A percentile compares a stretch with the other conserved stretches of the same genome.
These are phyloP conservation scores for Solanum dulcamara DNA, from an alignment of 257 asterid genomes.

Conservation along the genomic window DNA sequence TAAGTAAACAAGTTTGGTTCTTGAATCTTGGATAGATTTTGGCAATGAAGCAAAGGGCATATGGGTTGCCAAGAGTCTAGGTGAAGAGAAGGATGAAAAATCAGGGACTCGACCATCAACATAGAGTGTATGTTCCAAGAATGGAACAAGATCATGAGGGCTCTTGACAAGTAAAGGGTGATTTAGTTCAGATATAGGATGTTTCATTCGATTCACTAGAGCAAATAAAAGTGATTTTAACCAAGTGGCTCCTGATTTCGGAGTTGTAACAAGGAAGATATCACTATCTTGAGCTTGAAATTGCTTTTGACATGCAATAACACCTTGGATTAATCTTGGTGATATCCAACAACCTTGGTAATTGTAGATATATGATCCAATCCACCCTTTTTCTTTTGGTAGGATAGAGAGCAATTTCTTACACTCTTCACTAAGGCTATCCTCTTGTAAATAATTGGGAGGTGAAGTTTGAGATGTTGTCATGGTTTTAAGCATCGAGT, in stretches of 20 bases:
- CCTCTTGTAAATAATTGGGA: neutral
- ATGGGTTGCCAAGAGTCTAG: neutral
- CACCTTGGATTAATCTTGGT: neutral
- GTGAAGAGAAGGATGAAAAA: neutral
- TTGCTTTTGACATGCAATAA: neutral
- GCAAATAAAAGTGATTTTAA: neutral
- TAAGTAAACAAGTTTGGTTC: neutral
- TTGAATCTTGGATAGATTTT: neutral
- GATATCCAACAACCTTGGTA: neutral
- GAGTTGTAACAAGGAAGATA: neutral
- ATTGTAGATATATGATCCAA: neutral
- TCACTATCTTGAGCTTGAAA: neutral
- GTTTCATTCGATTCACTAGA: neutral
- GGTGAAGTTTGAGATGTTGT: neutral
- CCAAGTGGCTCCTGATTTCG: slow-evolving; percentile 10
- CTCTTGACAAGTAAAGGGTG: neutral
- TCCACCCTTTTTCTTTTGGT: neutral
- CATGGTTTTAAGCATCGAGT: neutral
- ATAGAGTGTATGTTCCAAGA: neutral
- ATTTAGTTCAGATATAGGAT: too few relatives aligned
- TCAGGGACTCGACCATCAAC: neutral
- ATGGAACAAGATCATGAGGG: neutral
- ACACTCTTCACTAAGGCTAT: neutral
- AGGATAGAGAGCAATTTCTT: neutral
- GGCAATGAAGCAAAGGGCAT: neutral